Evolutionary conservation across 257 asterid species (phyloP).

Genomic region (Datura wrightii): DNA sequence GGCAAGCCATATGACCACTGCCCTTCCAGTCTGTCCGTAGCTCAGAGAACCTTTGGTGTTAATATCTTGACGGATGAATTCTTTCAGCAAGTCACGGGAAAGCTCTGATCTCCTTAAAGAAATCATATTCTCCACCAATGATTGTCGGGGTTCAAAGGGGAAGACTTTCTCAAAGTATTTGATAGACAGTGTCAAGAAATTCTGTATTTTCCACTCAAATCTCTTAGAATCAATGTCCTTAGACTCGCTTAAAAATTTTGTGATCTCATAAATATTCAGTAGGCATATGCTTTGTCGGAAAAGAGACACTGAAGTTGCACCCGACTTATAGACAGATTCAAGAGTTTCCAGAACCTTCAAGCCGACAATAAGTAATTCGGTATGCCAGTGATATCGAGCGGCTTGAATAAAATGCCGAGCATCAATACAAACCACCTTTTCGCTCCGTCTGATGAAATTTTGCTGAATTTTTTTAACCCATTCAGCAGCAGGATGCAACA

Average conservation of each 20-base stretch:
- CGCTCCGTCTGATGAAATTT: conserved; percentile 32
- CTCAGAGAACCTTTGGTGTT: conserved; percentile 31
- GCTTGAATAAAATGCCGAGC: conserved; percentile 51
- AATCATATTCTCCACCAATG: conserved; percentile 47
- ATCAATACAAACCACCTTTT: conserved; percentile 40
- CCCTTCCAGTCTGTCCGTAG: conserved; percentile 54
- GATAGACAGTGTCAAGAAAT: conserved; percentile 34
- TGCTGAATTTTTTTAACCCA: conserved; percentile 51
- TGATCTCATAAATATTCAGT: conserved; percentile 39
- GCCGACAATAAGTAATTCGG: conserved; percentile 51
- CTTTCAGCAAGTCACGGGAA: conserved; percentile 51
- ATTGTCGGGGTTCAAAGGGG: conserved; percentile 47
- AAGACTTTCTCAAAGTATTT: conserved; percentile 47
- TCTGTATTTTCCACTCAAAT: conserved; percentile 30
- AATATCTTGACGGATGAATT: conserved; percentile 34
- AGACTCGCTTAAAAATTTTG: conserved; percentile 42
- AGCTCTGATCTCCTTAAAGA: conserved; percentile 46
- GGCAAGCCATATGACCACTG: conserved; percentile 52
- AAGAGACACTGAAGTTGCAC: conserved; percentile 30
- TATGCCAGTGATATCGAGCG: conserved; percentile 49
- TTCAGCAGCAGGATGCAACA: conserved; percentile 58
- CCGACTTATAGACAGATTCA: conserved; percentile 36
- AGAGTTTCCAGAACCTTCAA: conserved; percentile 52
- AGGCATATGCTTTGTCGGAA: conserved; percentile 47
- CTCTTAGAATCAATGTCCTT: conserved; percentile 29